phyloP scores from a whole-genome alignment of 805 yeast genomes.

The Myxozyma neglecta region DNA sequence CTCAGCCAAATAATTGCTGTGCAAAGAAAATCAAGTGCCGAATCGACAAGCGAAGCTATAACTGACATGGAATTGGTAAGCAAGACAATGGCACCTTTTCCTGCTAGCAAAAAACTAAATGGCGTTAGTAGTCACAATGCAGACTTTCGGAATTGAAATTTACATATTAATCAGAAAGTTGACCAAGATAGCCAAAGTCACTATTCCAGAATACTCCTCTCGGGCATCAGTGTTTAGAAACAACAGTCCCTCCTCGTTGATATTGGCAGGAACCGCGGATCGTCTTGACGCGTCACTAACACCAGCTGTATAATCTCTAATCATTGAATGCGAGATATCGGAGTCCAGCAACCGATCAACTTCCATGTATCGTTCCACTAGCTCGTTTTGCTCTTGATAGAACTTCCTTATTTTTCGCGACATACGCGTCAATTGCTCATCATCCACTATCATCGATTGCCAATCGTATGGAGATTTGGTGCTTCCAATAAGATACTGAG shows the following conservation, averaged over 20 bases:
- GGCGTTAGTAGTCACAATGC: background rate
- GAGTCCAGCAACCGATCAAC: conserved; percentile 69
- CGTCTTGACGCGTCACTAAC: conserved; percentile 23
- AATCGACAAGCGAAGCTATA: conserved; percentile 76
- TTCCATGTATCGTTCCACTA: conserved; percentile 56
- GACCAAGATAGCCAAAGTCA: conserved; percentile 60
- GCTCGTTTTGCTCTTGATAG: conserved; percentile 60
- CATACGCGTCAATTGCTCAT: conserved; percentile 33
- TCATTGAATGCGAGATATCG: conserved; percentile 65
- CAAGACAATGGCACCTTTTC: conserved; percentile 58
- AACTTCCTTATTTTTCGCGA: conserved; percentile 44
- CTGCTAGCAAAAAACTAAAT: conserved; percentile 41
- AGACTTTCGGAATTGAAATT: background rate
- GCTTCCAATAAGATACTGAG: conserved; percentile 50
- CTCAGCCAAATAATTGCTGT: conserved; percentile 70
- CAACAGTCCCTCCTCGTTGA: conserved; percentile 58
- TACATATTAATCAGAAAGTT: conserved; percentile 60
- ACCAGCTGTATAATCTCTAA: conserved; percentile 52
- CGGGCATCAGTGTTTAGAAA: conserved; percentile 50
- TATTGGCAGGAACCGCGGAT: conserved; percentile 56
- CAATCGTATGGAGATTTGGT: conserved; percentile 47
- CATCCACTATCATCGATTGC: conserved; percentile 38
- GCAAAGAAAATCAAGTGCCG: conserved; percentile 69
- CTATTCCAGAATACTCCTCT: conserved; percentile 47
- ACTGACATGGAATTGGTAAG: conserved; percentile 71